These are phyloP conservation scores for Komagataella kurtzmanii DNA, from an alignment of 805 yeast genomes.

Conservation along the genomic window DNA sequence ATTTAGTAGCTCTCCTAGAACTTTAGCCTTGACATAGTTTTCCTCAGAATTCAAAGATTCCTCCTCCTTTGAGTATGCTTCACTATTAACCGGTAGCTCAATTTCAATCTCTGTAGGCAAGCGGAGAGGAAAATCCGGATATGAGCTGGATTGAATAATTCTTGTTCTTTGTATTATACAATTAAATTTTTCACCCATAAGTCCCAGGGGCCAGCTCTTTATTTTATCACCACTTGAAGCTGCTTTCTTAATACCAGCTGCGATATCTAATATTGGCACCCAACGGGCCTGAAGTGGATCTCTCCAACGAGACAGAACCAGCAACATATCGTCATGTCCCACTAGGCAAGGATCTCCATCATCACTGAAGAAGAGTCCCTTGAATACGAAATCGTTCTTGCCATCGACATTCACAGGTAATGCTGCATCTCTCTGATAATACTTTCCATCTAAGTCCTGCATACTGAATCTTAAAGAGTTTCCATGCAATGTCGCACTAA, in stretches of 20 bases:
- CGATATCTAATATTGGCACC: slow-evolving; percentile 70
- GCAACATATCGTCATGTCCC: slow-evolving; percentile 63
- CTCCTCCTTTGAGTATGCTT: slow-evolving; percentile 13
- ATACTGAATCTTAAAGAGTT: slow-evolving; percentile 18
- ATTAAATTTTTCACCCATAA: slow-evolving; percentile 53
- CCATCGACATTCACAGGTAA: slow-evolving; percentile 23
- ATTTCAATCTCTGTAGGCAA: slow-evolving; percentile 70
- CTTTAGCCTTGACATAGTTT: slow-evolving; percentile 42
- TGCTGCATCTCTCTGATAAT: slow-evolving; percentile 27
- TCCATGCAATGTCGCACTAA: slow-evolving; percentile 30
- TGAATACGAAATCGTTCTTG: slow-evolving; percentile 20
- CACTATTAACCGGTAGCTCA: slow-evolving; percentile 31
- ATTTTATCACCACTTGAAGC: slow-evolving; percentile 41
- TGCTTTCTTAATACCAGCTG: slow-evolving; percentile 32
- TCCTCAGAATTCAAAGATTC: slow-evolving; percentile 40
- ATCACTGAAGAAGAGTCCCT: slow-evolving; percentile 72
- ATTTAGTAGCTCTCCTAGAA: slow-evolving; percentile 46
- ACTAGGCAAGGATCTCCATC: slow-evolving; percentile 85
- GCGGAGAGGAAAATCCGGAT: slow-evolving; percentile 79
- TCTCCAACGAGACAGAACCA: slow-evolving; percentile 71
- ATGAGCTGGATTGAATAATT: slow-evolving; percentile 21
- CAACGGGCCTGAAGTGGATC: slow-evolving; percentile 64
- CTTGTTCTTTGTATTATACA: slow-evolving; percentile 63
- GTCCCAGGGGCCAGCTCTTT: slow-evolving; percentile 81
- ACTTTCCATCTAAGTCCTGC: slow-evolving; percentile 23